A percentile compares a stretch with the other conserved stretches of the same genome.
Conservation (phyloP, 495 filamentous ascomycete genomes). For the Xylaria longipes region DNA sequence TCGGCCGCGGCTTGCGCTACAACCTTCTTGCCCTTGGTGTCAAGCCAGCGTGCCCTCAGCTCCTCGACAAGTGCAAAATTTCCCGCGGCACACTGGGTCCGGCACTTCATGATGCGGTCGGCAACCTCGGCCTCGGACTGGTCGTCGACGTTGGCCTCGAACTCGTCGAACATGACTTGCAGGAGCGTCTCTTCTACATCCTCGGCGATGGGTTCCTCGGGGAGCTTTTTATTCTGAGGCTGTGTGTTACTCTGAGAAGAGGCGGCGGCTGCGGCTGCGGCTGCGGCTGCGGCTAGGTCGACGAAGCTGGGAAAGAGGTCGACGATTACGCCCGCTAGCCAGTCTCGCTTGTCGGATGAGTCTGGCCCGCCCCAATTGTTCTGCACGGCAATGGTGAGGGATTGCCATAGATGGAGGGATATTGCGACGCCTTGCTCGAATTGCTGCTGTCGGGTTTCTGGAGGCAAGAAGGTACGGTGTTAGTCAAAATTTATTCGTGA, state of each 20-base stretch:
- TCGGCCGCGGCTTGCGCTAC: conserved; percentile 67
- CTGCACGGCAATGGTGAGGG: conserved; percentile 84
- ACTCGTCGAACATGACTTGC: conserved; percentile 94
- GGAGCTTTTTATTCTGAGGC: conserved; percentile 30
- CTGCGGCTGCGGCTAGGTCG: conserved; percentile 54
- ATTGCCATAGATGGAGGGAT: conserved; percentile 80
- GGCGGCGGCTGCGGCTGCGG: neutral
- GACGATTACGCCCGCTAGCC: conserved; percentile 89
- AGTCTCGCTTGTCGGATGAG: conserved; percentile 86
- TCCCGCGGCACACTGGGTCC: conserved; percentile 64
- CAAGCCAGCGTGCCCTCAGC: conserved; percentile 70
- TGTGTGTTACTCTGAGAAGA: conserved; percentile 8
- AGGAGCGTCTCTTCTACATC: conserved; percentile 84
- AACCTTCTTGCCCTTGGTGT: conserved; percentile 59
- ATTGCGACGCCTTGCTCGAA: conserved; percentile 86
- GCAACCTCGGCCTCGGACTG: conserved; percentile 80
- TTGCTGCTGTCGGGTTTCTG: conserved; percentile 72
- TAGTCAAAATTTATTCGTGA: conserved; percentile 17
- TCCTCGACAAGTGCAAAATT: conserved; percentile 71
- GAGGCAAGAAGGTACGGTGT: conserved; percentile 46
- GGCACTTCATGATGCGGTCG: conserved; percentile 69
- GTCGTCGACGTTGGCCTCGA: conserved; percentile 89
- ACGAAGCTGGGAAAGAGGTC: conserved; percentile 68
- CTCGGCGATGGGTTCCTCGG: conserved; percentile 73
- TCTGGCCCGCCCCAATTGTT: conserved; percentile 89